Percentiles rank a stretch among this genome's conserved stretches.
Conservation (phyloP, 305 asterid species). For the Salvia sclarea region DNA sequence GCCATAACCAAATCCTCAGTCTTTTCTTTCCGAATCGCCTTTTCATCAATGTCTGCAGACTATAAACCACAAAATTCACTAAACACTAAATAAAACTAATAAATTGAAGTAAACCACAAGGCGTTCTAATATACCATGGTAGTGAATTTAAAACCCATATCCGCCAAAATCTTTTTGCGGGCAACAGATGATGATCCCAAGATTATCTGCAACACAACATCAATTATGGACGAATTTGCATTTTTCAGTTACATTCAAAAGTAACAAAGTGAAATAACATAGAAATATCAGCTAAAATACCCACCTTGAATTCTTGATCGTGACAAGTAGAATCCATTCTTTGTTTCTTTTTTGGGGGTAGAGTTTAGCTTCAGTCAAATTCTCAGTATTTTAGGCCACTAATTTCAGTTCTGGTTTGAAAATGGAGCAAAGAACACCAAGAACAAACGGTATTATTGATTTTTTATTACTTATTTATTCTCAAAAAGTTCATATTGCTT, state of each 20-base stretch:
- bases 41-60: slow-evolving; percentile 97
- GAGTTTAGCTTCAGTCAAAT: slow-evolving; percentile 3
- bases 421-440: neutral
- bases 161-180: slow-evolving; percentile 65
- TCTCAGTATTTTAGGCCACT: neutral
- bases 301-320: slow-evolving; percentile 40
- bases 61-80: slow-evolving; percentile 31
- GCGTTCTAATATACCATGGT: slow-evolving; percentile 50
- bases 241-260: neutral
- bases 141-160: slow-evolving; percentile 74
- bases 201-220: slow-evolving; percentile 53
- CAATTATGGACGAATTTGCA: neutral
- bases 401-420: neutral
- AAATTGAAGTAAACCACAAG: neutral
- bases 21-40: slow-evolving; percentile 78
- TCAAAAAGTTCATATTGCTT: neutral
- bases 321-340: slow-evolving; percentile 35
- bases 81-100: neutral
- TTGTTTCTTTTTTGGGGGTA: neutral
- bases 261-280: slow-evolving; percentile 6
- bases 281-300: neutral
- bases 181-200: slow-evolving; percentile 91
- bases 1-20: slow-evolving; percentile 92
- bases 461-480: neutral
- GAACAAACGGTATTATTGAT: slow-evolving; percentile 2